Evolutionary conservation across 176 grass and related monocot species (phyloP).

Genomic region (Oryza meyeriana): DNA sequence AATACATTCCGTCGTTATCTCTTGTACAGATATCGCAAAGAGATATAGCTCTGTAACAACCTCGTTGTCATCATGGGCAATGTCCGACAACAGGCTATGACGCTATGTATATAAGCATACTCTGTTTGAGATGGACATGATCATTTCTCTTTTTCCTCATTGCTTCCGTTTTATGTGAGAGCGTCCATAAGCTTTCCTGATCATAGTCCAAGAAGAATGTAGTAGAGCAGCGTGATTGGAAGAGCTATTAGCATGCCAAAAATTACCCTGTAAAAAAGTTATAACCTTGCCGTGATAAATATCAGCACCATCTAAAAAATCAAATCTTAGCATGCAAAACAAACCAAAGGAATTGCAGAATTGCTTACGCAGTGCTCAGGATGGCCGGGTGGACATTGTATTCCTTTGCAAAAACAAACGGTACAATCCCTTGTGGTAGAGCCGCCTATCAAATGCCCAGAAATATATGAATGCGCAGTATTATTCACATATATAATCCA

Average conservation of each 20-base stretch:
- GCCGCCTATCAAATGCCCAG: constrained; percentile 57
- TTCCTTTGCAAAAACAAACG: constrained; percentile 95
- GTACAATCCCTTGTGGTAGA: constrained; percentile 94
- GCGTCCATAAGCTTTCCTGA: neutral
- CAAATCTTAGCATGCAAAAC: neutral
- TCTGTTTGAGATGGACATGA: neutral
- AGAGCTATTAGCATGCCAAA: constrained; percentile 96
- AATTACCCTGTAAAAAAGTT: constrained; percentile 65
- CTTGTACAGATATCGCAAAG: neutral
- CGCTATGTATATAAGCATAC: neutral
- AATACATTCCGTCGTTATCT: neutral
- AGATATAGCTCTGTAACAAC: neutral
- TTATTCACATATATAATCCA: neutral
- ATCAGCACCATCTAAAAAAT: neutral
- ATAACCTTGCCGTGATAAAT: neutral
- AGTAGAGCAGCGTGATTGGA: constrained; percentile 77
- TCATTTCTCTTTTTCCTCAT: neutral
- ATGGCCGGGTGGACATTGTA: constrained; percentile 88
- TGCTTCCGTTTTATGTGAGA: constrained; percentile 4
- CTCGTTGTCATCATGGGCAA: neutral
- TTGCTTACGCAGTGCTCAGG: constrained; percentile 78
- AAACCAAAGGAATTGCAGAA: neutral
- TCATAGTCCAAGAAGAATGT: constrained; percentile 69
- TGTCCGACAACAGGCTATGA: neutral
- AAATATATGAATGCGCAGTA: neutral